Evolutionary conservation across 306 rosid genomes (phyloP).

Genomic region (Styphnolobium japonicum): DNA sequence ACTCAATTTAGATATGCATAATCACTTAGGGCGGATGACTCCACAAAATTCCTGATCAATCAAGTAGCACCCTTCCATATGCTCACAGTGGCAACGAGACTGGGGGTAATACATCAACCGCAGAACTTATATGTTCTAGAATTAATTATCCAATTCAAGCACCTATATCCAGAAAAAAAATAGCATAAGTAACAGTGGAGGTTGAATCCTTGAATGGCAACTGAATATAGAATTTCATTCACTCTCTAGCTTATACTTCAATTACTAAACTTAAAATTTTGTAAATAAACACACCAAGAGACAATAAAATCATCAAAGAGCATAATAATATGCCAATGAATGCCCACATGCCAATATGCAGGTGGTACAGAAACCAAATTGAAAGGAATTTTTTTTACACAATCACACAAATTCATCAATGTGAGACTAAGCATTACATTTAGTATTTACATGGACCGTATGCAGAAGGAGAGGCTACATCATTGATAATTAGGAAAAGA

Average conservation of each 20-base stretch:
- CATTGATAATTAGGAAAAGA: not conserved
- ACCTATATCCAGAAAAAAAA: conserved; percentile 27
- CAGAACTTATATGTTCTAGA: conserved; percentile 12
- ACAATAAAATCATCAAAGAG: not conserved
- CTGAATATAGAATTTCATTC: not conserved
- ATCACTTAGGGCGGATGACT: conserved; percentile 16
- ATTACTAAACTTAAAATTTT: not conserved
- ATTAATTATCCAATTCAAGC: conserved; percentile 19
- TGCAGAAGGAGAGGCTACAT: not conserved
- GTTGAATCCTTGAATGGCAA: not conserved
- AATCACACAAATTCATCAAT: not conserved
- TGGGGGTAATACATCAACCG: conserved; percentile 6
- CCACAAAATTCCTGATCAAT: conserved; percentile 22
- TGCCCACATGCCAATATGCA: not conserved
- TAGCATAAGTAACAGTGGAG: not conserved
- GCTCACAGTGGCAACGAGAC: not conserved
- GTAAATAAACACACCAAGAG: not conserved
- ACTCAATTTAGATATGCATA: conserved; percentile 26
- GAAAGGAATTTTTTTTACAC: not conserved
- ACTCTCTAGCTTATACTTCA: not conserved
- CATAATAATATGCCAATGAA: not conserved
- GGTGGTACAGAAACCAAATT: not conserved
- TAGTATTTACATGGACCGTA: not conserved
- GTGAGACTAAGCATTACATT: not conserved
- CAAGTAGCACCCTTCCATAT: conserved; percentile 25